These are phyloP conservation scores for Starmerella bombicola DNA, from an alignment of 805 yeast genomes.

Conservation along the genomic window DNA sequence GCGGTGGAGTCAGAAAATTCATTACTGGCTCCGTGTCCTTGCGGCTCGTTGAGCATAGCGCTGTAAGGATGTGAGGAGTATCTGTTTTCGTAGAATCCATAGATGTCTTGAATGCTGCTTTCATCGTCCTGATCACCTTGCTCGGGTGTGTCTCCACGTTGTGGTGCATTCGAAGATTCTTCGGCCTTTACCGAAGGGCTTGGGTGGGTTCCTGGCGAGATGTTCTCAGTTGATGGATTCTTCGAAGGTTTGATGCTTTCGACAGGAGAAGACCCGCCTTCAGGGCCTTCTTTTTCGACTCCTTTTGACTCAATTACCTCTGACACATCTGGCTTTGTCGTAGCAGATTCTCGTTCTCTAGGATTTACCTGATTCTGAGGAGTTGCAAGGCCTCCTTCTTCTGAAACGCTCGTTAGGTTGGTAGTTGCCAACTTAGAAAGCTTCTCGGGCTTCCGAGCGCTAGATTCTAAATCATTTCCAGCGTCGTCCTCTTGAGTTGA, in stretches of 20 bases:
- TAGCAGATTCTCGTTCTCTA: neutral
- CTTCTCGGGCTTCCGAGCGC: neutral
- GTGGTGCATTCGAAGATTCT: neutral
- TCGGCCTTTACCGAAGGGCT: neutral
- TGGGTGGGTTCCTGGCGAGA: neutral
- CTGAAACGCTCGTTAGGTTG: neutral
- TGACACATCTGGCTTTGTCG: neutral
- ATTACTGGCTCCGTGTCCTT: neutral
- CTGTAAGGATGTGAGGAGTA: slow-evolving; percentile 17
- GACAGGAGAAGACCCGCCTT: neutral
- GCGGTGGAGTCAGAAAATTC: slow-evolving; percentile 23
- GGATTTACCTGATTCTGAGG: neutral
- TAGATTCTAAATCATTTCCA: slow-evolving; percentile 2
- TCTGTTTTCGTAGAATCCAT: slow-evolving; percentile 24
- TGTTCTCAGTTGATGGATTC: neutral
- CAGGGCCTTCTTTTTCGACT: neutral
- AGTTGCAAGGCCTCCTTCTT: neutral
- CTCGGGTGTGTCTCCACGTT: neutral
- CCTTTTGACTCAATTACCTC: neutral
- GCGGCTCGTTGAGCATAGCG: slow-evolving; percentile 11
- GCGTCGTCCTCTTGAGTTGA: neutral
- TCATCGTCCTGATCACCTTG: neutral
- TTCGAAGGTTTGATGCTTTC: neutral
- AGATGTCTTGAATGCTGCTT: slow-evolving; percentile 20
- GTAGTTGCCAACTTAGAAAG: neutral